Conservation (phyloP, 2,329 filamentous ascomycete species). For the Fusarium torulosum region DNA sequence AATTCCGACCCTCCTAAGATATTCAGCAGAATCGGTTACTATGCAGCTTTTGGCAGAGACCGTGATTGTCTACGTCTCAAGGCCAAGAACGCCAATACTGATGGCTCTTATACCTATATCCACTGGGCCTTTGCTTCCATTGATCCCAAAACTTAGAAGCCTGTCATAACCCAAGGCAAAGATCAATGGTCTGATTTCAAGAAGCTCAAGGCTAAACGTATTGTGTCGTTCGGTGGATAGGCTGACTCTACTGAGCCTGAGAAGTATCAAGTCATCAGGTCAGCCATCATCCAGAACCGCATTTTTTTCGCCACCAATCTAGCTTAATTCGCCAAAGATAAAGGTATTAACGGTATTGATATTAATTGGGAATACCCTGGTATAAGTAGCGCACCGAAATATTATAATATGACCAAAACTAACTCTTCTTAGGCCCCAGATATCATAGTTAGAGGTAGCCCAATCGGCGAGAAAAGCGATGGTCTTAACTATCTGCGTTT, state of each 20-base stretch:
- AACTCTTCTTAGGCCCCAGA: background rate
- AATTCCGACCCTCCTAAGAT: background rate
- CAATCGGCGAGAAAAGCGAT: background rate
- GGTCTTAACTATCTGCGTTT: background rate
- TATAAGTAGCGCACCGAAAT: constrained; percentile 13
- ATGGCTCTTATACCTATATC: constrained; percentile 39
- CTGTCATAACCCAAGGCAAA: constrained; percentile 36
- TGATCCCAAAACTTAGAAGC: constrained; percentile 30
- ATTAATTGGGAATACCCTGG: constrained; percentile 59
- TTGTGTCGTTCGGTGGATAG: constrained; percentile 50
- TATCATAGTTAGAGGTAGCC: background rate
- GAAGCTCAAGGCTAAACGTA: constrained; percentile 42
- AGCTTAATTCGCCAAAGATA: constrained; percentile 53
- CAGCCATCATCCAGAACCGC: constrained; percentile 50
- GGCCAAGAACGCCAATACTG: constrained; percentile 34
- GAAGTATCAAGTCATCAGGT: constrained; percentile 42
- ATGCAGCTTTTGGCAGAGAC: background rate
- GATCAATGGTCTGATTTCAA: constrained; percentile 46
- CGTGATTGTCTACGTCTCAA: constrained; percentile 1
- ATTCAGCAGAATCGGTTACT: constrained; percentile 1
- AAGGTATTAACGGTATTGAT: constrained; percentile 55
- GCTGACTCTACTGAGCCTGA: constrained; percentile 43
- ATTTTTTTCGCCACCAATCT: constrained; percentile 52
- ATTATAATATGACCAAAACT: background rate
- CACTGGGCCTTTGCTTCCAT: constrained; percentile 52